Base-by-base conservation (phyloP, 2,329 filamentous ascomycete genomes). In the Pseudogymnoascus sp. region DNA sequence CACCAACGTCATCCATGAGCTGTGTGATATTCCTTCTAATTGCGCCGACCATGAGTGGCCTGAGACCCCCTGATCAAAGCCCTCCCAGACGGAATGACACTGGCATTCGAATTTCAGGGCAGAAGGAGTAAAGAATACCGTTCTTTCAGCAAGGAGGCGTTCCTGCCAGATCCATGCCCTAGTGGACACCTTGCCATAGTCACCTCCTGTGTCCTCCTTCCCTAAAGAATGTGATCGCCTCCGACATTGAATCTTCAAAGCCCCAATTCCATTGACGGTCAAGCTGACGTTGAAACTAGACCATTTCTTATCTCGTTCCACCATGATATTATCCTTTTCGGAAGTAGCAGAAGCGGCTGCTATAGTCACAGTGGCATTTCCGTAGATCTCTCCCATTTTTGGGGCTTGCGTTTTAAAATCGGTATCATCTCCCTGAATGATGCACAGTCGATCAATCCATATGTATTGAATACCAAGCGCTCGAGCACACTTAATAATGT, bases 351-450 rank as follows among this genome's bases (percentile, higher is more conserved):
- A 35, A 7, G 52, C 61, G 25, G 63, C 63, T 16, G 58, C 45
- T n/a, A 64, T 63, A 12, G 63, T 63, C 35, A 64, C 45, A 38
- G 33, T 28, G 9, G 63, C 49, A 52, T 62, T 62, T 5, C 19
- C 38, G 39, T 64, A 64, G 12, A 64, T 60, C n/a, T 60, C 30
- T 9, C 49, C 60, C 63, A 64, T 64, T 19, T 60, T 60, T 16
- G n/a, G 19, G 33, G 64, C 62, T 1, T 62, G 64, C 14, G 62
- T 62, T 64, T 64, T 64, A 5, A 41, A 41, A n/a, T 41, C 38
- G 2, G n/a, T 9, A 41, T 19, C 16, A 4, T 22, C 8, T 19
- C 16, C 38, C 11, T 41, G 38, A 11, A 41, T 41, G 3, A 41
- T 41, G 16, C 38, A 41, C 14, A 41, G 2, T 9, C 38, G 38